Evolutionary conservation across 148 eudicot genomes (phyloP).

Genomic region (Persicaria maculosa): DNA sequence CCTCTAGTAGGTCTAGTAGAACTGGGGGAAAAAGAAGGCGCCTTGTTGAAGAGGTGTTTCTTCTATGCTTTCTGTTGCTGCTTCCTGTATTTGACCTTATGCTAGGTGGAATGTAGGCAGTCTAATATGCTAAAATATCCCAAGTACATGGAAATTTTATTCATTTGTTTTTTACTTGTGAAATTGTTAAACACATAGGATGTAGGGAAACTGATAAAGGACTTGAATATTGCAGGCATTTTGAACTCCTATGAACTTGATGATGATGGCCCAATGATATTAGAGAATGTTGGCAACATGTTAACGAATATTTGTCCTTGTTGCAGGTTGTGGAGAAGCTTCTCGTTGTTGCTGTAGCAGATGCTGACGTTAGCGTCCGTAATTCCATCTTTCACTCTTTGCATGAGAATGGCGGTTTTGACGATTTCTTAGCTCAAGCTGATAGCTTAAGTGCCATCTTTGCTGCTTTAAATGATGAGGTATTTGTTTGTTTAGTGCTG

Average conservation of each 20-base stretch:
- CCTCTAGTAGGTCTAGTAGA: conserved; percentile 61
- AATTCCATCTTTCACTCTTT: conserved; percentile 71
- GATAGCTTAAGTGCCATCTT: conserved; percentile 92
- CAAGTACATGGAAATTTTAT: not conserved
- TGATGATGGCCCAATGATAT: not conserved
- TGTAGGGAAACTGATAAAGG: not conserved
- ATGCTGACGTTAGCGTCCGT: conserved; percentile 89
- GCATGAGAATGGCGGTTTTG: conserved; percentile 77
- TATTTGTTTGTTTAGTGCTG: conserved; percentile 19
- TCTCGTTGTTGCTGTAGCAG: conserved; percentile 92
- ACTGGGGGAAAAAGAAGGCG: conserved; percentile 76
- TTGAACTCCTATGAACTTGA: not conserved
- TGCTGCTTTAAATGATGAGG: conserved; percentile 97
- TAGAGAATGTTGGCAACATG: not conserved
- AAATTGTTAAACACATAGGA: not conserved
- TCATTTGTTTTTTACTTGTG: not conserved
- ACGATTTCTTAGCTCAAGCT: conserved; percentile 88
- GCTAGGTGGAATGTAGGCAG: not conserved
- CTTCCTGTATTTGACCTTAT: not conserved
- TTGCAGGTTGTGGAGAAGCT: conserved; percentile 86
- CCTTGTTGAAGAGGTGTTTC: conserved; percentile 76
- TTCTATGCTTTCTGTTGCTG: not conserved
- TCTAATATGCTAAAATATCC: not conserved
- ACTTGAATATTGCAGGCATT: not conserved
- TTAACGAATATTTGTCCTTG: conserved; percentile 10